Evolutionary conservation across 2,329 filamentous ascomycete species (phyloP), one percentile per base, ranked within the genome.

Genomic region (Pyrenochaeta sp.): DNA sequence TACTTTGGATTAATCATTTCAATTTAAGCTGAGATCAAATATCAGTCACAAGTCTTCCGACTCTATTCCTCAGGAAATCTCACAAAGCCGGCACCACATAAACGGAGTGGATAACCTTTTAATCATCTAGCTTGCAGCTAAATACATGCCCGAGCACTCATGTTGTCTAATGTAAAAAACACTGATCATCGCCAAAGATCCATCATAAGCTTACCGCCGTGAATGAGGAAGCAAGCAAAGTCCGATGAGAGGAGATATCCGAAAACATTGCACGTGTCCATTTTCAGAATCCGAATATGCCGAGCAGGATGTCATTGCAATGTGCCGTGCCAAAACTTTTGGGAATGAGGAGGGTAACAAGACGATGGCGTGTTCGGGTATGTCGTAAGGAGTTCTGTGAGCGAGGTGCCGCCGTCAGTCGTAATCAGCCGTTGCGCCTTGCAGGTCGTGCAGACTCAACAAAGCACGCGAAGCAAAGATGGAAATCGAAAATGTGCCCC

Each of bases 251-350:
- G 49, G 50, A 49, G 53, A 58, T 54, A 51, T 51, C 50, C 39
- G 54, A 58, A 51, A 55, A 56, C 40, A 54, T 55, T 55, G 48
- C 48, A 55, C 48, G 46, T 46, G 49, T 56, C 48, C 44, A 41
- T 53, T 58, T 63, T 59, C 53, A 48, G 48, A 50, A 49, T 49
- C 51, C 45, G 38, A 41, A 48, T 41, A 48, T 48, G 29, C 48
- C 36, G 46, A 37, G 45, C 43, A 47, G 47, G 38, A 48, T 41
- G 43, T 41, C 51, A 46, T 40, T 53, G 50, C 51, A 53, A 54
- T 44, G 40, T 45, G 38, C 48, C 44, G 53, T 51, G 56, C 52
- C 58, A 58, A 58, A 67, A 67, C 65, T 69, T 69, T 69, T 69
- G 58, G 39, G 44, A 46, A 53, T 53, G 52, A 48, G 45, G 50